Evolutionary conservation across 768 basidiomycete species (phyloP), one percentile per base, ranked within the genome.

Genomic region (Pleurotus citrinopileatus): DNA sequence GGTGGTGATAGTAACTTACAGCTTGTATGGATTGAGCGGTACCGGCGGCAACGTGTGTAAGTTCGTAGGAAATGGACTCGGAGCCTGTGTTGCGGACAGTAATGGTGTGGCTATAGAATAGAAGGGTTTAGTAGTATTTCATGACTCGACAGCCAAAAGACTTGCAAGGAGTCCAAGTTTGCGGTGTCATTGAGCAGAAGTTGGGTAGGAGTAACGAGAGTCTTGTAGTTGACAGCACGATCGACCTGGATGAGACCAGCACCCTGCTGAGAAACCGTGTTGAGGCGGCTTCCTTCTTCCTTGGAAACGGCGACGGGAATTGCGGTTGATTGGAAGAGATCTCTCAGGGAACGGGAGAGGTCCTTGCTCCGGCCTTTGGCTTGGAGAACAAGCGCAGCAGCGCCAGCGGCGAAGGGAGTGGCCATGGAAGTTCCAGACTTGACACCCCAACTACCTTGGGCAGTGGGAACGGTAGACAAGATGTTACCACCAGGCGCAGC

Each of bases 161-260:
- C 77, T 53, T 60, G 79, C 78, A 63, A 38, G 19, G 67, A 63
- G 44, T 70, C 65, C 63, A 81, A 80, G 61, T 83, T 71, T 6
- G 79, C 74, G 3, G 85, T 87, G 62, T 87, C 86, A 58, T 89
- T 88, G 36, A 86, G 66, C 27, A 80, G 57, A 17, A 87, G 70
- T 61, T 85, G 77, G 12, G 76, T 73, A 3, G 83, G 83, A 4
- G 77, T 73, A 22, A 87, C 67, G 32, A 79, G 61, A 2, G 82
- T 78, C 0, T 72, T 76, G 2, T 76, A 68, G 44, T 78, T 73
- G 44, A 87, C 69, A 0, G 86, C 84, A 53, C 78, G 73, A 63
- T 75, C 81, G 12, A 81, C 80, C 55, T 87, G 71, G 52, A 87
- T 69, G 36, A 84, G 61, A 15, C 82, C 82, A 13, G 80, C 76